A percentile compares a stretch with the other conserved stretches of the same genome.
phyloP scores from a whole-genome alignment of 2,329 filamentous ascomycete species.

The Lecanosticta acicola region DNA sequence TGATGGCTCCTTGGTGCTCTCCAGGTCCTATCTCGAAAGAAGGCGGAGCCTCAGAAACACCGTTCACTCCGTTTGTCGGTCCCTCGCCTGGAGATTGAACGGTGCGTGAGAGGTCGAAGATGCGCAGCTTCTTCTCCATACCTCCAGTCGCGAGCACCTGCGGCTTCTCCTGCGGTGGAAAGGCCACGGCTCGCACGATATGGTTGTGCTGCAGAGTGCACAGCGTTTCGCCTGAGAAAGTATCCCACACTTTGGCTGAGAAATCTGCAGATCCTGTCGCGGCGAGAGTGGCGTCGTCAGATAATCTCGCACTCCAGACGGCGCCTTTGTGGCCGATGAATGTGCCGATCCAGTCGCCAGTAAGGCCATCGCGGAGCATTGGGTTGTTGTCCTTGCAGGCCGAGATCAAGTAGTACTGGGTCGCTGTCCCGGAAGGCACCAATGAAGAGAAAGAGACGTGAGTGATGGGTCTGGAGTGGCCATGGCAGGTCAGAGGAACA shows the following conservation, averaged over 20 bases:
- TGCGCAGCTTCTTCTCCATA: slow-evolving; percentile 90
- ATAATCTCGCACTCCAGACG: slow-evolving; percentile 91
- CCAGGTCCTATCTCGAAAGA: slow-evolving; percentile 84
- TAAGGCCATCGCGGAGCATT: slow-evolving; percentile 94
- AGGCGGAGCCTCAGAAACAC: slow-evolving; percentile 33
- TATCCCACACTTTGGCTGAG: slow-evolving; percentile 89
- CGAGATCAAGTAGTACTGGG: slow-evolving; percentile 77
- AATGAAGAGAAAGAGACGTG: slow-evolving; percentile 85
- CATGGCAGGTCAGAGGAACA: slow-evolving; percentile 88
- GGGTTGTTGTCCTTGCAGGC: slow-evolving; percentile 84
- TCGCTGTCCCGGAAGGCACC: slow-evolving; percentile 38
- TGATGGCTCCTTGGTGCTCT: slow-evolving; percentile 81
- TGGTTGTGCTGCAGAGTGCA: slow-evolving; percentile 86
- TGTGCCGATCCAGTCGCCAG: slow-evolving; percentile 95
- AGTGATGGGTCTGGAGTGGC: slow-evolving; percentile 85
- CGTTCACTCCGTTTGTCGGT: slow-evolving; percentile 14
- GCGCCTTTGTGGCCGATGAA: slow-evolving; percentile 98
- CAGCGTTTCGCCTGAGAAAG: slow-evolving; percentile 83
- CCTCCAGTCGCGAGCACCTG: slow-evolving; percentile 83
- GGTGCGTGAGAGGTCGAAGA: slow-evolving; percentile 73
- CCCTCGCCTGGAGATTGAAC: slow-evolving; percentile 12
- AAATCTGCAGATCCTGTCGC: slow-evolving; percentile 96
- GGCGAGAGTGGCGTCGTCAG: slow-evolving; percentile 77
- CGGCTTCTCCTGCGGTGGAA: slow-evolving; percentile 61
- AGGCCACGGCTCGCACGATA: slow-evolving; percentile 90